These are phyloP conservation scores for Sicyos edulis DNA, from an alignment of 306 rosid species.

Conservation along the genomic window DNA sequence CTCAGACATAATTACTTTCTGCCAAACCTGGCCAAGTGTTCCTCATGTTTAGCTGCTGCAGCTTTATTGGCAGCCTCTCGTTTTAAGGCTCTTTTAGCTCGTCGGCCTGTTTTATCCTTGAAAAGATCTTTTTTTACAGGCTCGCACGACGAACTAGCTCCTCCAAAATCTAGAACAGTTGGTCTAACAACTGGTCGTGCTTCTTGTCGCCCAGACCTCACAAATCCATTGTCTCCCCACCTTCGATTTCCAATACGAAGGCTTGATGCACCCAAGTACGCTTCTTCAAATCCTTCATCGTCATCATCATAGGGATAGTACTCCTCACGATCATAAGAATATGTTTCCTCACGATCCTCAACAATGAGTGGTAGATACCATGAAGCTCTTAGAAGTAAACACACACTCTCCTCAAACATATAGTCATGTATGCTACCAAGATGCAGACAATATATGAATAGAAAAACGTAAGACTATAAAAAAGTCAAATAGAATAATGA, in stretches of 20 bases:
- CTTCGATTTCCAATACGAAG: conserved; percentile 78
- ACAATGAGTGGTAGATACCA: conserved; percentile 66
- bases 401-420: conserved; percentile 93
- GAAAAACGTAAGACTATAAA: conserved; percentile 1
- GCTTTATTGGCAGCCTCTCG: conserved; percentile 89
- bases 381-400: no score
- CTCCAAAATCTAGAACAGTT: conserved; percentile 38
- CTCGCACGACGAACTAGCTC: conserved; percentile 49
- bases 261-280: conserved; percentile 44
- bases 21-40: conserved; percentile 59
- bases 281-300: conserved; percentile 51
- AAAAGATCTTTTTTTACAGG: conserved; percentile 43
- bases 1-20: conserved; percentile 33
- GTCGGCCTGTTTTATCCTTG: conserved; percentile 46
- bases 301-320: conserved; percentile 46
- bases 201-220: conserved; percentile 66
- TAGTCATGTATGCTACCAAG: conserved; percentile 53
- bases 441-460: not conserved
- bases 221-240: conserved; percentile 86
- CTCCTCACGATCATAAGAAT: conserved; percentile 32
- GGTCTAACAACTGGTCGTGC: conserved; percentile 53
- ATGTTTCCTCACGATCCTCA: conserved; percentile 34
- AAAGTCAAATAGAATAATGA: not conserved
- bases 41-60: conserved; percentile 70
- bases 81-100: conserved; percentile 78